Evolutionary conservation across 2,329 filamentous ascomycete species (phyloP).

Genomic region (Periconia sp.): DNA sequence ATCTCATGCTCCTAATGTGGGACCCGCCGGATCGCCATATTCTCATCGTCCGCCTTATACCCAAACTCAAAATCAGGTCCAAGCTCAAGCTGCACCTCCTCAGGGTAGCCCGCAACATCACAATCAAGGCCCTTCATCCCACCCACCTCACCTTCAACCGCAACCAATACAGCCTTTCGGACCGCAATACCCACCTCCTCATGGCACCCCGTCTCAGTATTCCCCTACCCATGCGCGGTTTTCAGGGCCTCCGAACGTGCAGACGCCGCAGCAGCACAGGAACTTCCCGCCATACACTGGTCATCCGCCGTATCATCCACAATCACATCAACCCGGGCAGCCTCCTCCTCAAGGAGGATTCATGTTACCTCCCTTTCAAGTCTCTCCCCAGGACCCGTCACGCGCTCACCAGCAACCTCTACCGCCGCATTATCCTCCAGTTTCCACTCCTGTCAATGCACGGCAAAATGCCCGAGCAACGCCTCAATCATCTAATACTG

Average conservation of each 20-base stretch:
- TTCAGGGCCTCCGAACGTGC: constrained; percentile 32
- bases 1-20: constrained; percentile 25
- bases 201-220: constrained; percentile 30
- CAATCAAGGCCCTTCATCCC: constrained; percentile 11
- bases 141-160: constrained; percentile 34
- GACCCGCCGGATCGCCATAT: constrained; percentile 35
- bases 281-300: constrained; percentile 34
- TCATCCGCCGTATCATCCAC: constrained; percentile 34
- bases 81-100: constrained; percentile 24
- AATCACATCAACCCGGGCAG: constrained; percentile 38
- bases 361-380: constrained; percentile 52
- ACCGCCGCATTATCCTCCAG: constrained; percentile 26
- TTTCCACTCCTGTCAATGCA: constrained; percentile 30
- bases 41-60: constrained; percentile 43
- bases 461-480: constrained; percentile 14
- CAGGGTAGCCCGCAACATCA: constrained; percentile 24
- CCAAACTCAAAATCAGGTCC: constrained; percentile 33
- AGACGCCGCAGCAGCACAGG: constrained; percentile 33
- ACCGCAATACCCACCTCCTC: constrained; percentile 28
- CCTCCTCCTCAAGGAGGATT: constrained; percentile 48
- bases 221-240: constrained; percentile 32
- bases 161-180: constrained; percentile 31
- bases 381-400: constrained; percentile 48
- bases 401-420: constrained; percentile 38
- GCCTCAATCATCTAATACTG: constrained; percentile 16